Percentiles rank a stretch among this genome's conserved stretches.
phyloP scores from a whole-genome alignment of 148 eudicot species.

The Rhododendron williamsianum region DNA sequence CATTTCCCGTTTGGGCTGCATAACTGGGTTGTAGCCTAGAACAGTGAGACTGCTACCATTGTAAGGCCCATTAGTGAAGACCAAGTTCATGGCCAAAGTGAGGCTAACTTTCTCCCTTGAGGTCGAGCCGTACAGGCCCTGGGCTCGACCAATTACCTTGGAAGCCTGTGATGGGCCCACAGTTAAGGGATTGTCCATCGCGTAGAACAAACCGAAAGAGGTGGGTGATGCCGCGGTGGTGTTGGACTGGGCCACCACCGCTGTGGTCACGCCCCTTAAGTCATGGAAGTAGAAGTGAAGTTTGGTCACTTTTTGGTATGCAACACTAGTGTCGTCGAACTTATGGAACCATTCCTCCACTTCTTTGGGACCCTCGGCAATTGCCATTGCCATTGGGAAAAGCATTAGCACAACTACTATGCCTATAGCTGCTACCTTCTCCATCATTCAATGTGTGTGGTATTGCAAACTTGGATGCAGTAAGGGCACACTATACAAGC shows the following conservation, averaged over 20 bases:
- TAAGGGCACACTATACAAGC: not conserved
- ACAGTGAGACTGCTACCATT: constrained; percentile 27
- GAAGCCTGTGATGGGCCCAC: constrained; percentile 17
- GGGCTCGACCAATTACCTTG: constrained; percentile 20
- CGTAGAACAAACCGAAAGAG: not conserved
- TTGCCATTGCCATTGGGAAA: not conserved
- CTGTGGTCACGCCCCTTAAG: not conserved
- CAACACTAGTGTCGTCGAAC: not conserved
- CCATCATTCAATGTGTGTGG: not conserved
- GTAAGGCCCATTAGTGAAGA: constrained; percentile 11
- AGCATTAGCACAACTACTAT: not conserved
- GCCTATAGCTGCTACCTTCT: not conserved
- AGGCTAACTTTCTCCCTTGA: constrained; percentile 4
- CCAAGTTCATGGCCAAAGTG: constrained; percentile 12
- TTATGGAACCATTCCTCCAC: not conserved
- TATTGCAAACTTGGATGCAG: not conserved
- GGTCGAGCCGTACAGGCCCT: constrained; percentile 15
- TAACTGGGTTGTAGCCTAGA: constrained; percentile 21
- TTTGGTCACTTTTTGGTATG: constrained; percentile 15
- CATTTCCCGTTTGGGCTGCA: constrained; percentile 25
- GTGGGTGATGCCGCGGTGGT: not conserved
- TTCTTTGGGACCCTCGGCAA: not conserved
- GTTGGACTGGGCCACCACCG: constrained; percentile 6
- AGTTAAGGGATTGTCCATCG: constrained; percentile 12
- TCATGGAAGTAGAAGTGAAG: constrained; percentile 38